phyloP scores from a whole-genome alignment of 768 basidiomycete genomes.

The Mycena indigotica region DNA sequence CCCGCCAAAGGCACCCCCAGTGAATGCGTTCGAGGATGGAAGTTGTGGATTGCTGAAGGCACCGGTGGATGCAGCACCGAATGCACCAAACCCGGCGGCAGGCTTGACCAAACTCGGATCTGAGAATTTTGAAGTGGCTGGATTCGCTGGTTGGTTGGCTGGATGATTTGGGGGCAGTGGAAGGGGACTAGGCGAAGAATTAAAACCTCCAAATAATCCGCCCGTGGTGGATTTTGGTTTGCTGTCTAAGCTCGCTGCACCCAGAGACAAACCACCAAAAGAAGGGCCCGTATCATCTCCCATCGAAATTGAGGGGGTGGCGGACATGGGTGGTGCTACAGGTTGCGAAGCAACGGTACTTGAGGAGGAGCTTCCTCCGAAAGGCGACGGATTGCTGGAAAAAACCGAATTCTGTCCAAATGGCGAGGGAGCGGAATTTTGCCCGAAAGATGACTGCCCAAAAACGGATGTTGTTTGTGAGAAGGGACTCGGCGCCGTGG shows the following conservation, averaged over 20 bases:
- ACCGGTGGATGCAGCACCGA: constrained; percentile 23
- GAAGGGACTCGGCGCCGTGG: constrained; percentile 26
- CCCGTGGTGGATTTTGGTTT: constrained; percentile 23
- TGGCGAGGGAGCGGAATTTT: constrained; percentile 29
- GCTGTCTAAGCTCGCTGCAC: constrained; percentile 26
- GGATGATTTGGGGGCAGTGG: constrained; percentile 28
- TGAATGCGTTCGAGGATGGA: constrained; percentile 29
- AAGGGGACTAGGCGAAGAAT: constrained; percentile 21
- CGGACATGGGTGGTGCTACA: constrained; percentile 15
- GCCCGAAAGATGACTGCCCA: constrained; percentile 23
- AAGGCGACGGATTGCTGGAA: constrained; percentile 16
- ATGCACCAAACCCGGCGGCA: constrained; percentile 26
- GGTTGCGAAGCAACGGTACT: constrained; percentile 30
- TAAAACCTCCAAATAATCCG: constrained; percentile 32
- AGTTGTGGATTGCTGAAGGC: constrained; percentile 37
- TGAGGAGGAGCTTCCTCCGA: constrained; percentile 39
- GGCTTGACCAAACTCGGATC: constrained; percentile 22
- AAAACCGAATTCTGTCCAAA: constrained; percentile 37
- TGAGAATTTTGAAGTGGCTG: constrained; percentile 13
- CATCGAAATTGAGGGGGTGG: constrained; percentile 31
- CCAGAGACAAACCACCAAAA: constrained; percentile 35
- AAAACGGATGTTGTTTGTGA: constrained; percentile 9
- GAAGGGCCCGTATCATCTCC: constrained; percentile 32
- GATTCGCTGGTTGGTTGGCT: constrained; percentile 20
- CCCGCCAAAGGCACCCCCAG: constrained; percentile 36